Evolutionary conservation across 305 asterid species (phyloP).

Genomic region (Plantago coronopus): DNA sequence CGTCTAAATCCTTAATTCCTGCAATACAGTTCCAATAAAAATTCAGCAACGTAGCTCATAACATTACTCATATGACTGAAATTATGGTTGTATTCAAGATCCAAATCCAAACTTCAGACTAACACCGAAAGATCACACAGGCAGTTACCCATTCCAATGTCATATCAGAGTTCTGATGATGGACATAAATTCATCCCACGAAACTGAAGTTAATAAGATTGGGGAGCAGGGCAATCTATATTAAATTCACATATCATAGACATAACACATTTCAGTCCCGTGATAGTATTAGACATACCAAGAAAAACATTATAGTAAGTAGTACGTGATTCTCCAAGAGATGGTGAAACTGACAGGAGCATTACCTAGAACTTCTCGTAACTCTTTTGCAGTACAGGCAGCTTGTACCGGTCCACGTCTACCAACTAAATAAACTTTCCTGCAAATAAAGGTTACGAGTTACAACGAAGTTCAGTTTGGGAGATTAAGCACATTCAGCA

Average conservation of each 20-base stretch:
- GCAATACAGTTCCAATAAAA: conserved; percentile 23
- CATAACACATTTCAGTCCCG: not conserved
- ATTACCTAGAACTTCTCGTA: conserved; percentile 81
- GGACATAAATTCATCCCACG: not conserved
- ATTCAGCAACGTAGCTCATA: not conserved
- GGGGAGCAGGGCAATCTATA: conserved; percentile 1
- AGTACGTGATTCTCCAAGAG: not conserved
- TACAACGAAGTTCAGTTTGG: conserved; percentile 9
- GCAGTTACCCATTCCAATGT: conserved; percentile 3
- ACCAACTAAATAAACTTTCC: conserved; percentile 90
- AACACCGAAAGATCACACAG: conserved; percentile 5
- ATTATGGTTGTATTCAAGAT: not conserved
- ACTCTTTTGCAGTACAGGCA: conserved; percentile 91
- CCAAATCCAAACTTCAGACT: conserved; percentile 2
- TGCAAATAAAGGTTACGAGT: conserved; percentile 24
- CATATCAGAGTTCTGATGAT: conserved; percentile 12
- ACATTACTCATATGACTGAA: not conserved
- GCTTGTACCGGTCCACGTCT: conserved; percentile 97
- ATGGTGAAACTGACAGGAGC: conserved; percentile 7
- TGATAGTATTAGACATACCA: not conserved
- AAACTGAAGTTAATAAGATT: conserved; percentile 3
- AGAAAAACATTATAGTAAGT: not conserved
- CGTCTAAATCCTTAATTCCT: conserved; percentile 63
- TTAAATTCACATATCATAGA: not conserved
- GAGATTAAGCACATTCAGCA: conserved; percentile 7